Evolutionary conservation across 176 grass and related monocot genomes (phyloP).

Genomic region (Areca catechu): DNA sequence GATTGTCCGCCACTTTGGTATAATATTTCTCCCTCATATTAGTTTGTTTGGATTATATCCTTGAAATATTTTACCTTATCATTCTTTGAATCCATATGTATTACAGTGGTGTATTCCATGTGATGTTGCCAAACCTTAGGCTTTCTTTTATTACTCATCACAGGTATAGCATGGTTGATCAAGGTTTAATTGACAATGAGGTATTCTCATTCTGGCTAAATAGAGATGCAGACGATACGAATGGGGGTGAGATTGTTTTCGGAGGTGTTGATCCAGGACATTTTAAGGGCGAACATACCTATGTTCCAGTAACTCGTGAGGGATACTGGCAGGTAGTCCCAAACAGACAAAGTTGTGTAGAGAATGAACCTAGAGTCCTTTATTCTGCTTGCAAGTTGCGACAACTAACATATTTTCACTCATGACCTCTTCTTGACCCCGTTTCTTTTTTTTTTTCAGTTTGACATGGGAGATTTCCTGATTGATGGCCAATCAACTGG

Average conservation of each 20-base stretch:
- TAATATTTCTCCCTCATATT: no score
- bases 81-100: no score
- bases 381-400: no score
- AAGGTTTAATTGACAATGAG: constrained; percentile 49
- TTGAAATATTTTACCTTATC: no score
- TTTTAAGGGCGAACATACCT: constrained; percentile 61
- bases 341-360: no score
- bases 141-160: not conserved
- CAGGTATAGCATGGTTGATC: constrained; percentile 75
- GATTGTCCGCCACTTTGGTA: constrained; percentile 67
- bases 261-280: constrained; percentile 73
- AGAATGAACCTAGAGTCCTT: no score
- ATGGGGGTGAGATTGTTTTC: constrained; percentile 76
- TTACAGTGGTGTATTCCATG: no score
- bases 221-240: constrained; percentile 36
- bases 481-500: constrained; percentile 76
- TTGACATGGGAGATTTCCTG: constrained; percentile 78
- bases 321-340: constrained; percentile 65
- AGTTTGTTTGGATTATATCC: no score
- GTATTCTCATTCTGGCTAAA: constrained; percentile 96
- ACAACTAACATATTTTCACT: no score
- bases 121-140: no score
- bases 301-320: constrained; percentile 71
- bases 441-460: constrained; percentile 17
- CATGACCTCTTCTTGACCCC: no score